A percentile compares a stretch with the other conserved stretches of the same genome.
Conservation (phyloP, 1,284 basidiomycete genomes). For the Erythrobasidium hasegawianum region DNA sequence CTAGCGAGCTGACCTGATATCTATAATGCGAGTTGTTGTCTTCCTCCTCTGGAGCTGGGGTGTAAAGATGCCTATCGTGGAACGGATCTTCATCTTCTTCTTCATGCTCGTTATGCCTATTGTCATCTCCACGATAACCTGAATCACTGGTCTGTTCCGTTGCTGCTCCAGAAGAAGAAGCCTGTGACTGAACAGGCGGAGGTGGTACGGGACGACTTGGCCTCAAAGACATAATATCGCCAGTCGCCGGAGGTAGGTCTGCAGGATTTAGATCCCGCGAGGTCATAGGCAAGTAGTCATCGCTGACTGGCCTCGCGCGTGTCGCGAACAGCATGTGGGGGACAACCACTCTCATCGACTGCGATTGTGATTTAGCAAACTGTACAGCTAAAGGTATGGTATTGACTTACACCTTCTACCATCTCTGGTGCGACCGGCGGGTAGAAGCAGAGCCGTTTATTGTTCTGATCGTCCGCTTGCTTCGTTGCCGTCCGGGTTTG, state of each 20-base stretch:
- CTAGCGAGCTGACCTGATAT: not conserved
- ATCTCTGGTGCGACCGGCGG: constrained; percentile 27
- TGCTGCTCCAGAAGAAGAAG: not conserved
- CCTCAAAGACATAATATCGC: not conserved
- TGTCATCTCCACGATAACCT: not conserved
- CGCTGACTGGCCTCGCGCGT: constrained; percentile 5
- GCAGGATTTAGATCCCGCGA: constrained; percentile 20
- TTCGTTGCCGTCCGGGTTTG: not conserved
- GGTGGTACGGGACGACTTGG: constrained; percentile 20
- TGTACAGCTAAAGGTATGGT: not conserved
- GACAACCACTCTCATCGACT: constrained; percentile 28
- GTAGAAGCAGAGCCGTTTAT: constrained; percentile 28
- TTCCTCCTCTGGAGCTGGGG: not conserved
- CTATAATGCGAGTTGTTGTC: constrained; percentile 1
- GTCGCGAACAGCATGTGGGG: constrained; percentile 33
- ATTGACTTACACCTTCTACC: constrained; percentile 31
- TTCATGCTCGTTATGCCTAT: constrained; percentile 6
- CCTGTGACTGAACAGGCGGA: not conserved
- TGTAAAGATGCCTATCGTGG: constrained; percentile 18
- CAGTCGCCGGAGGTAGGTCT: constrained; percentile 7
- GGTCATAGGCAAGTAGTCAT: constrained; percentile 28
- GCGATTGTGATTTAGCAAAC: not conserved
- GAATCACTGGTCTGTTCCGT: not conserved
- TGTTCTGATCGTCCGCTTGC: constrained; percentile 12
- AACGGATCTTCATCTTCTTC: constrained; percentile 28